phyloP scores from a whole-genome alignment of 2,329 filamentous ascomycete genomes.

The Tolypocladium ovalisporum region DNA sequence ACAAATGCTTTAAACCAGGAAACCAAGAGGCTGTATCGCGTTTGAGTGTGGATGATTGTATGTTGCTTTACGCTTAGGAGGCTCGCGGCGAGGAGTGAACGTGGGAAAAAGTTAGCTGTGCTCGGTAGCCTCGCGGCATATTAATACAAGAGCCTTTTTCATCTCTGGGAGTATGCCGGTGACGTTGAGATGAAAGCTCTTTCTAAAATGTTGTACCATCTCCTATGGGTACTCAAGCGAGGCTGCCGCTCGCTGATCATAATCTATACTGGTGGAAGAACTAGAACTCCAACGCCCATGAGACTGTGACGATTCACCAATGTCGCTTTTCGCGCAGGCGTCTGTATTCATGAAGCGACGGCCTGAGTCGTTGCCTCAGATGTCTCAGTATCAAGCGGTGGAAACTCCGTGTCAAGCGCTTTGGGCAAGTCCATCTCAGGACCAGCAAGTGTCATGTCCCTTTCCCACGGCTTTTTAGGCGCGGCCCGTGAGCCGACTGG shows the following conservation, averaged over 20 bases:
- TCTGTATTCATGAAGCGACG: background rate
- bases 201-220: no score
- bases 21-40: background rate
- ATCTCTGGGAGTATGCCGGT: background rate
- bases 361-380: background rate
- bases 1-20: slow-evolving; percentile 1
- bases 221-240: background rate
- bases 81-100: background rate
- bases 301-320: background rate
- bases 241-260: background rate
- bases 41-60: slow-evolving; percentile 4
- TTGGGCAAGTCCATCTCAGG: slow-evolving; percentile 10
- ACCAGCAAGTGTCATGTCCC: slow-evolving; percentile 21
- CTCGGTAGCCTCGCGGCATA: slow-evolving; percentile 6
- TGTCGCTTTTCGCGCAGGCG: background rate
- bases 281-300: background rate
- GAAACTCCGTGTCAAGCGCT: slow-evolving; percentile 23
- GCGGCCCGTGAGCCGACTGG: slow-evolving; percentile 35
- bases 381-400: slow-evolving; percentile 21
- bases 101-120: slow-evolving; percentile 3
- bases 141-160: slow-evolving; percentile 6
- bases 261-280: background rate
- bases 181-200: background rate
- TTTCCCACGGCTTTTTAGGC: slow-evolving; percentile 70
- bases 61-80: slow-evolving; percentile 6